phyloP scores from a whole-genome alignment of 2,329 filamentous ascomycete genomes.

The Fusarium globosum region DNA sequence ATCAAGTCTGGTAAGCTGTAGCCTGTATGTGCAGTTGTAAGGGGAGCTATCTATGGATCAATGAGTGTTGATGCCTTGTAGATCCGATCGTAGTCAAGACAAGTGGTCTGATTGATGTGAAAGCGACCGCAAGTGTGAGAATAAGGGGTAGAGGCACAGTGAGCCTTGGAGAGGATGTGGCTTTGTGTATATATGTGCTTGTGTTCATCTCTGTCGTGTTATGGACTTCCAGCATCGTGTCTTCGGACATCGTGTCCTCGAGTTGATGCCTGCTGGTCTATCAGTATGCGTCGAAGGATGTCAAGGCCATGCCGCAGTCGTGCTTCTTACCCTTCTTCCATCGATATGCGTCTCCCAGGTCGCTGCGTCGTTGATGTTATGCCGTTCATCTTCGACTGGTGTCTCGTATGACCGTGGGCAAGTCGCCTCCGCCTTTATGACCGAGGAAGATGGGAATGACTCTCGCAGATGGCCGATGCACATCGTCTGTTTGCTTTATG shows the following conservation, averaged over 20 bases:
- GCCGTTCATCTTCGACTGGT: too few relatives aligned
- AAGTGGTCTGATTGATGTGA: neutral
- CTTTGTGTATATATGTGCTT: neutral
- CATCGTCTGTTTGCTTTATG: neutral
- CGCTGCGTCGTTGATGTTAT: neutral
- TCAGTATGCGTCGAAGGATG: too few relatives aligned
- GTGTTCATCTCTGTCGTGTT: neutral
- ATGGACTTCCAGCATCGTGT: neutral
- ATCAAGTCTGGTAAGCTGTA: neutral
- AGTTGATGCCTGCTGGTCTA: neutral
- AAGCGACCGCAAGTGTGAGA: neutral
- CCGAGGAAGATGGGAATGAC: neutral
- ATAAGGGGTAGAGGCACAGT: neutral
- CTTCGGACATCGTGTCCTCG: neutral
- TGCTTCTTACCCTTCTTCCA: neutral
- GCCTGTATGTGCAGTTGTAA: neutral
- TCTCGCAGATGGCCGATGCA: neutral
- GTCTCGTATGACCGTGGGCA: neutral
- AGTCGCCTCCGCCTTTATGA: neutral
- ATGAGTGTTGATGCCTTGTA: neutral
- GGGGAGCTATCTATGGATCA: too few relatives aligned
- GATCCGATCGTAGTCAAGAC: neutral
- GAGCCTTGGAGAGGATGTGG: too few relatives aligned
- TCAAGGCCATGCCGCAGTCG: too few relatives aligned
- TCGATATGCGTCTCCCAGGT: neutral